These are phyloP conservation scores for Calonectria ilicicola DNA, from an alignment of 2,329 filamentous ascomycete genomes.

Conservation along the genomic window DNA sequence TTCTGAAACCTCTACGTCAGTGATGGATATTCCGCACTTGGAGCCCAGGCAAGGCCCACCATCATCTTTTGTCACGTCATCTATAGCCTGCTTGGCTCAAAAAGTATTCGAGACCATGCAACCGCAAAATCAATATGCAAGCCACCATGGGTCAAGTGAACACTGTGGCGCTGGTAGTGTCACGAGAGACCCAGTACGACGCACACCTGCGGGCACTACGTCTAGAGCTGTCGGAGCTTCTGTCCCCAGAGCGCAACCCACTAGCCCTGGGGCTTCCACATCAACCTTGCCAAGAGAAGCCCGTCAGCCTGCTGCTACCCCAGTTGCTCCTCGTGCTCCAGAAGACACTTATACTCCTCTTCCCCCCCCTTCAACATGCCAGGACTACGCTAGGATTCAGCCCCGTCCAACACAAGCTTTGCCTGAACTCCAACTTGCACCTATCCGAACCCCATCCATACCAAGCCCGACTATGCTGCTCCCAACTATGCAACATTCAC, in stretches of 20 bases:
- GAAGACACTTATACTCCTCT: neutral
- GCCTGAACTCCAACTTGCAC: neutral
- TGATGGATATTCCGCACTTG: neutral
- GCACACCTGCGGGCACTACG: neutral
- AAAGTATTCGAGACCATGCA: constrained; percentile 5
- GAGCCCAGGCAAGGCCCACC: neutral
- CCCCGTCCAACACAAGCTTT: neutral
- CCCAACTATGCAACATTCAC: neutral
- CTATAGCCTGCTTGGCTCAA: neutral
- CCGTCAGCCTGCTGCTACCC: neutral
- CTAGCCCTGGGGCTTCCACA: neutral
- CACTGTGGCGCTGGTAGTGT: neutral
- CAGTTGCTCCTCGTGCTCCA: neutral
- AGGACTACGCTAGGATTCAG: neutral
- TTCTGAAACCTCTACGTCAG: neutral
- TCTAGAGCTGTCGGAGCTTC: neutral
- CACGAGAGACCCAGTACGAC: neutral
- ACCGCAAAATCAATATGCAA: constrained; percentile 2
- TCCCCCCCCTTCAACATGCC: neutral
- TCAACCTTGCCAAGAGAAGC: neutral
- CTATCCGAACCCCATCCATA: neutral
- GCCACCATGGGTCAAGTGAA: neutral
- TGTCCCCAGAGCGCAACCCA: neutral
- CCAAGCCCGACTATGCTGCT: neutral
- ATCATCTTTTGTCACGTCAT: neutral